phyloP scores from a whole-genome alignment of 2,329 filamentous ascomycete species.

The Trichophyton rubrum region DNA sequence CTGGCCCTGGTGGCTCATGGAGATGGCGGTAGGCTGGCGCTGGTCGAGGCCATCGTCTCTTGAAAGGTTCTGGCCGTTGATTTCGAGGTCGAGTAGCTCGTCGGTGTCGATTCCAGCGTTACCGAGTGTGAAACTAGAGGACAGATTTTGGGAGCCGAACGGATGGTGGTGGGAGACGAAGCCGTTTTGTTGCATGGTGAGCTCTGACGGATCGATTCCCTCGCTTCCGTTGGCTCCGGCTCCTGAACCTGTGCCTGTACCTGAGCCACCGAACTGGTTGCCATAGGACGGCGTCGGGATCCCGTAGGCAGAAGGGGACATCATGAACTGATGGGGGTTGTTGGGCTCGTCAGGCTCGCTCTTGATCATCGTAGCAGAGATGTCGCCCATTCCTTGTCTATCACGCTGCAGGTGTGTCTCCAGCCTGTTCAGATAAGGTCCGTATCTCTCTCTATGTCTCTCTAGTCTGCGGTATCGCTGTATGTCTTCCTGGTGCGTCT shows the following conservation, averaged over 20 bases:
- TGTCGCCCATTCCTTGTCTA: slow-evolving; percentile 38
- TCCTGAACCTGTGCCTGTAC: slow-evolving; percentile 23
- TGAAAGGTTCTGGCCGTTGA: slow-evolving; percentile 29
- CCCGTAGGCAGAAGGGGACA: slow-evolving; percentile 38
- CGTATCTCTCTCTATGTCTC: not conserved
- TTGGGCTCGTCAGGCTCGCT: slow-evolving; percentile 52
- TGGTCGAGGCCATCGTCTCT: slow-evolving; percentile 38
- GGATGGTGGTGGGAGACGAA: slow-evolving; percentile 37
- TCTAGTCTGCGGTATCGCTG: not conserved
- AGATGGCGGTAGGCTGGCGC: slow-evolving; percentile 37
- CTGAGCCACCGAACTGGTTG: slow-evolving; percentile 37
- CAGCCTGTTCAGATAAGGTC: not conserved
- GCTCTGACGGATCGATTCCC: slow-evolving; percentile 71
- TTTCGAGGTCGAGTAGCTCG: slow-evolving; percentile 60
- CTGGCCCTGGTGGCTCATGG: slow-evolving; percentile 54
- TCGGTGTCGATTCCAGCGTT: slow-evolving; percentile 76
- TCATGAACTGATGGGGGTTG: slow-evolving; percentile 38
- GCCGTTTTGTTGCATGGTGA: slow-evolving; percentile 50
- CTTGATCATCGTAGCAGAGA: slow-evolving; percentile 53
- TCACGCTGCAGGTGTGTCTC: not conserved
- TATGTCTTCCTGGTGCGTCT: not conserved
- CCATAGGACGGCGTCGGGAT: slow-evolving; percentile 40
- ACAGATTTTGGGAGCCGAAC: slow-evolving; percentile 52
- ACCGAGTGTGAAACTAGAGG: slow-evolving; percentile 62
- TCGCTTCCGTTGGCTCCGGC: slow-evolving; percentile 33